Percentiles rank a stretch among this genome's conserved stretches.
These are phyloP conservation scores for Diaporthe sp. DNA, from an alignment of 2,329 filamentous ascomycete species.

Conservation along the genomic window DNA sequence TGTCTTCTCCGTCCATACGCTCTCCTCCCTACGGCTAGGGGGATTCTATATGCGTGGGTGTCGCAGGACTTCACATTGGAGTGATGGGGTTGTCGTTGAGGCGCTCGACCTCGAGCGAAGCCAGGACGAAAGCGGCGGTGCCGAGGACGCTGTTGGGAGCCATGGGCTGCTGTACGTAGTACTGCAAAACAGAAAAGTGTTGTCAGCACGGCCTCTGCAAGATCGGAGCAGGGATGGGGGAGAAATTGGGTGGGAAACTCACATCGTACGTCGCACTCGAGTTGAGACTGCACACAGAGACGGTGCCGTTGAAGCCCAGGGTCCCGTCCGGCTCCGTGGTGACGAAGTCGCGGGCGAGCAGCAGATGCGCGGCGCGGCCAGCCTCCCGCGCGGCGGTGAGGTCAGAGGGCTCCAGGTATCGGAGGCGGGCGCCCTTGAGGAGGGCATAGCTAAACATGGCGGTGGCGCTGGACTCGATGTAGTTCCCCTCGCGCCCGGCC, in stretches of 20 bases:
- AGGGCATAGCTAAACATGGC: conserved; percentile 55
- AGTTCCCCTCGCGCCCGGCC: conserved; percentile 48
- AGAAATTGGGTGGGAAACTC: not conserved
- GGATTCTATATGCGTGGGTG: no score
- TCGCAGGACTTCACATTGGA: not conserved
- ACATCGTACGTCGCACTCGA: conserved; percentile 55
- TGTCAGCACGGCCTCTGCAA: no score
- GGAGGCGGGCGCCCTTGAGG: conserved; percentile 52
- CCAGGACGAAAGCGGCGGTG: conserved; percentile 54
- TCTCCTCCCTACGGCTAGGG: not conserved
- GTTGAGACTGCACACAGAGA: conserved; percentile 58
- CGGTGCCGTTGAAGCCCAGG: conserved; percentile 54
- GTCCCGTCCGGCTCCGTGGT: conserved; percentile 26
- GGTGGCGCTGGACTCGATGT: conserved; percentile 53
- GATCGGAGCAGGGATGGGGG: no score
- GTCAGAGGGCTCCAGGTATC: conserved; percentile 46
- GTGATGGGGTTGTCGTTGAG: not conserved
- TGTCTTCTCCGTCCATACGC: no score
- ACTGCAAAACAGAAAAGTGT: conserved; percentile 40
- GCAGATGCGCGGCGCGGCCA: conserved; percentile 28
- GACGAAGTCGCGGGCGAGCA: conserved; percentile 28
- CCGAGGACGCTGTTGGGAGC: conserved; percentile 55
- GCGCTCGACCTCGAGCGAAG: conserved; percentile 54
- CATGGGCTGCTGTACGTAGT: conserved; percentile 54
- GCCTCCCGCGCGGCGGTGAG: not conserved